A percentile compares a stretch with the other conserved stretches of the same genome.
Conservation (phyloP, 164 flowering plant genomes). For the Aristolochia fimbriata region DNA sequence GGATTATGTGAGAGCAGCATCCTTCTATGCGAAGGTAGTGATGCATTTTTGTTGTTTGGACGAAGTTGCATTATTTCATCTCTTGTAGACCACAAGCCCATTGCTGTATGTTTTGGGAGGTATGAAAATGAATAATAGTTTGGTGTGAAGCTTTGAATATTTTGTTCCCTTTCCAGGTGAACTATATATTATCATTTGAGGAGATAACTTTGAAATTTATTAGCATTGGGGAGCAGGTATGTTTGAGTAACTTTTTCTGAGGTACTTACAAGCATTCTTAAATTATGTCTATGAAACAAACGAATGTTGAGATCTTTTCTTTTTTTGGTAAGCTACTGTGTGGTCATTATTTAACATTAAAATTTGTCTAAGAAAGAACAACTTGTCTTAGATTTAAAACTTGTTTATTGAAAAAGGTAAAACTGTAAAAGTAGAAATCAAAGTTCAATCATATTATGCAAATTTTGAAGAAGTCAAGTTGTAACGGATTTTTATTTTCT, state of each 20-base stretch:
- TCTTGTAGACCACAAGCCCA: not conserved
- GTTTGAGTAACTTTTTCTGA: too few species aligned
- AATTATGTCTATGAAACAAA: too few species aligned
- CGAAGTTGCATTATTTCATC: not conserved
- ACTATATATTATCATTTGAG: constrained; percentile 81
- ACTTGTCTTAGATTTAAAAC: too few species aligned
- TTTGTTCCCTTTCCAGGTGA: constrained; percentile 46
- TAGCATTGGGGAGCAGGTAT: constrained; percentile 74
- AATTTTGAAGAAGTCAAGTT: not conserved
- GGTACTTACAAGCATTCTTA: too few species aligned
- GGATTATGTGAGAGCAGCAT: constrained; percentile 86
- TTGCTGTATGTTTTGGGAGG: not conserved
- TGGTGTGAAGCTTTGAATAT: not conserved
- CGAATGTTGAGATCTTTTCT: too few species aligned
- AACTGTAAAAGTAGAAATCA: not conserved
- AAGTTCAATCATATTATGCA: not conserved
- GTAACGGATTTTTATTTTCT: not conserved
- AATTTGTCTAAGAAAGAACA: too few species aligned
- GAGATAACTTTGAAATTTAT: constrained; percentile 95
- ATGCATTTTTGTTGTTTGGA: constrained; percentile 9
- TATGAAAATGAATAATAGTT: not conserved
- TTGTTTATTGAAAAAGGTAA: too few species aligned
- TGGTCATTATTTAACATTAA: too few species aligned
- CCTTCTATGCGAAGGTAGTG: constrained; percentile 88
- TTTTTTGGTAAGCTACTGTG: too few species aligned